Evolutionary conservation across 306 rosid genomes (phyloP), one percentile per base, ranked within the genome.

Genomic region (Corylus americana): DNA sequence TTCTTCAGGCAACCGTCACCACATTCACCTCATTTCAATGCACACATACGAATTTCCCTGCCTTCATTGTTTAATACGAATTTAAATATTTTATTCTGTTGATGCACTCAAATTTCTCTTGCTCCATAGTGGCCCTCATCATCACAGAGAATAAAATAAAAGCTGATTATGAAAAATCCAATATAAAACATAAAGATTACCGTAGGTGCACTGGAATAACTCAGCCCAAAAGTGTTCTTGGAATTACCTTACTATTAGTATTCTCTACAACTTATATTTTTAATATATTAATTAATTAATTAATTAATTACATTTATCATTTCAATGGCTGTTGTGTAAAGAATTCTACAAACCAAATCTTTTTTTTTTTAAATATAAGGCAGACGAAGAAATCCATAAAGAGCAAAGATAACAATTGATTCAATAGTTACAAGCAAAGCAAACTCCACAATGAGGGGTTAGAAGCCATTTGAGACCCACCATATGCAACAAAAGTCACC

Each of bases 391-490:
- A 64, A 45, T 59, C 55, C 49, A 76, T 64, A 22, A 68, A 64
- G 55, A 20, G 54, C 45, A 31, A 71, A 75, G 81, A 62, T 83
- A 64, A 55, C 71, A 71, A 50, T 47, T 55, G 14, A 53, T 80
- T 64, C 75, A 62, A 47, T 63, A 57, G 70, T 66, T 74, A 45
- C 70, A 58, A 39, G 25, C 14, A 35, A 48, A 50, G 77, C 45
- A 16, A 37, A 29, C 62, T 83, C 80, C 78, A 73, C 82, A 49
- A 80, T 73, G 44, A 16, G 63, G 78, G 82, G 76, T 72, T 67
- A 20, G 55, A 76, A 71, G 71, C 64, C 79, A 61, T 71, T 74
- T 58, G 68, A 68, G 84, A 55, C 82, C 82, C 84, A 72, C 84
- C 79, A 73, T 39, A 8, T 63, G 64, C 61, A 53, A 49, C 14